A percentile compares a stretch with the other conserved stretches of the same genome.
phyloP scores from a whole-genome alignment of 108 stramenopile species.

The Skeletonema menzelii region DNA sequence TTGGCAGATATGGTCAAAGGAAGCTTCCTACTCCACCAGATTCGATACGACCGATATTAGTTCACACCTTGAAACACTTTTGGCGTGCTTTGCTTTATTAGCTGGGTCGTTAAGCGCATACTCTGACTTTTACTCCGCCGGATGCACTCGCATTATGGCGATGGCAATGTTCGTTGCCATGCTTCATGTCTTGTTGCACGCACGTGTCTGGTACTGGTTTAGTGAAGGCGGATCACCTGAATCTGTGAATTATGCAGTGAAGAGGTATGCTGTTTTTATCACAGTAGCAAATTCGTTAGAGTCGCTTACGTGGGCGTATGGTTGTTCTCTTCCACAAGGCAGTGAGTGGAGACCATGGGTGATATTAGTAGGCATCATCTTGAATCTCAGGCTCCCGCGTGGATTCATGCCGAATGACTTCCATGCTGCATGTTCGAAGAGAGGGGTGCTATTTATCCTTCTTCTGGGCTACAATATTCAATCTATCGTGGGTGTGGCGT shows the following conservation, averaged over 20 bases:
- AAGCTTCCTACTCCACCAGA: constrained; percentile 69
- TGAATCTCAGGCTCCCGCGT: constrained; percentile 66
- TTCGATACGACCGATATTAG: constrained; percentile 84
- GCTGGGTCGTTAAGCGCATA: constrained; percentile 66
- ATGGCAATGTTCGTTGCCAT: constrained; percentile 69
- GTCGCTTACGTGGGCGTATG: constrained; percentile 58
- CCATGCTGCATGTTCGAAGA: constrained; percentile 80
- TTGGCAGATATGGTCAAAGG: constrained; percentile 84
- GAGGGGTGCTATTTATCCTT: constrained; percentile 80
- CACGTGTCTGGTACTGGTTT: constrained; percentile 65
- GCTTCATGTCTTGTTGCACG: constrained; percentile 60
- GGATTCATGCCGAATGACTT: constrained; percentile 84
- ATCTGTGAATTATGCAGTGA: constrained; percentile 52
- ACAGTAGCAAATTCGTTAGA: constrained; percentile 60
- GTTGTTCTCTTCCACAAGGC: constrained; percentile 39
- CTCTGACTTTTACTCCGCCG: constrained; percentile 58
- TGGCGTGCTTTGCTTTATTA: constrained; percentile 80
- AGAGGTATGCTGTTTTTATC: constrained; percentile 62
- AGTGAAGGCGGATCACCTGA: constrained; percentile 26
- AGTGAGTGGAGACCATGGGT: constrained; percentile 50
- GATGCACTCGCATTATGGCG: constrained; percentile 69
- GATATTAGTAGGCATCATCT: constrained; percentile 55
- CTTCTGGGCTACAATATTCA: constrained; percentile 81
- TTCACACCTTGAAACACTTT: constrained; percentile 61
- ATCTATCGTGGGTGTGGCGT: constrained; percentile 72